These are phyloP conservation scores for Scutellaria minor DNA, from an alignment of 257 asterid genomes.

Conservation along the genomic window DNA sequence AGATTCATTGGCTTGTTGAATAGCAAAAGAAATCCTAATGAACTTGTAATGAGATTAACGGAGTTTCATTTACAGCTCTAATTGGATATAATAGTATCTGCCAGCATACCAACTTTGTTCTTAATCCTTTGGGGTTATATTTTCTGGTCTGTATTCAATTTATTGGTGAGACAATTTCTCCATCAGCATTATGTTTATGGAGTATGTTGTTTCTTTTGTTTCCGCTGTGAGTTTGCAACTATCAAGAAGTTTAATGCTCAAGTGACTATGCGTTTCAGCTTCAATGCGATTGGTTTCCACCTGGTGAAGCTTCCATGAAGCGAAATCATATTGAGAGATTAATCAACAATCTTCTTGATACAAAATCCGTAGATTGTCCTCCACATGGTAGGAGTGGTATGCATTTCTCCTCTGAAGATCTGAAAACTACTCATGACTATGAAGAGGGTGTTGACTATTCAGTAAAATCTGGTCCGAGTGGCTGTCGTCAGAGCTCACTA, in stretches of 20 bases:
- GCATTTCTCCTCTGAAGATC: conserved; percentile 42
- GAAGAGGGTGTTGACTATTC: conserved; percentile 47
- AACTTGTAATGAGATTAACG: conserved; percentile 16
- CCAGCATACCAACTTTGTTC: conserved; percentile 6
- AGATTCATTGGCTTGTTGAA: background rate
- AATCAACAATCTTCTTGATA: conserved; percentile 62
- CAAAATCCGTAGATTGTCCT: conserved; percentile 52
- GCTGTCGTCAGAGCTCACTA: conserved; percentile 46
- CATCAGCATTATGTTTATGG: conserved; percentile 16
- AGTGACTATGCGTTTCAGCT: conserved; percentile 55
- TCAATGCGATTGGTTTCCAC: conserved; percentile 77
- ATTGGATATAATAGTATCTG: background rate
- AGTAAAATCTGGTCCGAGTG: conserved; percentile 39
- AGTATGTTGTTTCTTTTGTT: background rate
- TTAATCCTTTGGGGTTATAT: conserved; percentile 1
- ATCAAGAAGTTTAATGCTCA: conserved; percentile 22
- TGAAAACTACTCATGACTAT: conserved; percentile 33
- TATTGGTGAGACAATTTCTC: background rate
- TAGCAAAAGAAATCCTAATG: background rate
- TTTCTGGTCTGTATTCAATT: conserved; percentile 18
- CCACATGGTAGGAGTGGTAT: conserved; percentile 45
- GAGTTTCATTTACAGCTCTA: conserved; percentile 2
- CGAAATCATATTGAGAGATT: conserved; percentile 70
- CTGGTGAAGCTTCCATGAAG: conserved; percentile 78
- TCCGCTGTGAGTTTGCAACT: conserved; percentile 9